phyloP scores from a whole-genome alignment of 2,329 filamentous ascomycete genomes.

The Aspergillus carbonarius region DNA sequence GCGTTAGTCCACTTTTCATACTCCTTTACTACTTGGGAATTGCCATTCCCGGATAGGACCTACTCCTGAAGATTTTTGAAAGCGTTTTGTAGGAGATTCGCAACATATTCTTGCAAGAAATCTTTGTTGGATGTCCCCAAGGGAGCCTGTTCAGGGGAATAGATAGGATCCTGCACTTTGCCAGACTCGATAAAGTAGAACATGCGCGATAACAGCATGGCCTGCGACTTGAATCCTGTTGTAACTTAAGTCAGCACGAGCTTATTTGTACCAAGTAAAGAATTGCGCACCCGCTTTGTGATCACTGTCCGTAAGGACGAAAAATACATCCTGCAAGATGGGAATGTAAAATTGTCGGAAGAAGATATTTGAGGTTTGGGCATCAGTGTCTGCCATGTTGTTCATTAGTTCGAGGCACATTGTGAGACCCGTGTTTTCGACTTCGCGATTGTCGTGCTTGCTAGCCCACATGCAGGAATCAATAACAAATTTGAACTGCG shows the following conservation, averaged over 20 bases:
- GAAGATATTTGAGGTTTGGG: slow-evolving; percentile 84
- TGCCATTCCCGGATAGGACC: slow-evolving; percentile 33
- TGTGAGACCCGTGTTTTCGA: slow-evolving; percentile 91
- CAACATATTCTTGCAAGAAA: slow-evolving; percentile 85
- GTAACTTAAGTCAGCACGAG: slow-evolving; percentile 5
- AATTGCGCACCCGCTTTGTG: slow-evolving; percentile 75
- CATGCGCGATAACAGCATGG: slow-evolving; percentile 88
- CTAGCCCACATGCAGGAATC: slow-evolving; percentile 99
- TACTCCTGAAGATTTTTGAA: slow-evolving; percentile 92
- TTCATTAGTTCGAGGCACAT: slow-evolving; percentile 98
- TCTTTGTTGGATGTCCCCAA: slow-evolving; percentile 84
- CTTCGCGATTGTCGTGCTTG: slow-evolving; percentile 98
- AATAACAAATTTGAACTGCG: slow-evolving; percentile 99
- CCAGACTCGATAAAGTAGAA: slow-evolving; percentile 90
- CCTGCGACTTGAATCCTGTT: slow-evolving; percentile 89
- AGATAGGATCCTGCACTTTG: slow-evolving; percentile 92
- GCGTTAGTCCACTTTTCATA: not conserved
- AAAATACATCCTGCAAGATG: slow-evolving; percentile 97
- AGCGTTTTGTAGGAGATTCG: slow-evolving; percentile 78
- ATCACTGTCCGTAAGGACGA: slow-evolving; percentile 93
- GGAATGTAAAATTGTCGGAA: slow-evolving; percentile 97
- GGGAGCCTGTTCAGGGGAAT: slow-evolving; percentile 77
- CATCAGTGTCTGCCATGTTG: slow-evolving; percentile 92
- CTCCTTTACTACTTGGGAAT: slow-evolving; percentile 35
- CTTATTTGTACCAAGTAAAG: not conserved